Base-by-base conservation (phyloP, 1,284 basidiomycete genomes). In the Cryptococcus amylolentus region DNA sequence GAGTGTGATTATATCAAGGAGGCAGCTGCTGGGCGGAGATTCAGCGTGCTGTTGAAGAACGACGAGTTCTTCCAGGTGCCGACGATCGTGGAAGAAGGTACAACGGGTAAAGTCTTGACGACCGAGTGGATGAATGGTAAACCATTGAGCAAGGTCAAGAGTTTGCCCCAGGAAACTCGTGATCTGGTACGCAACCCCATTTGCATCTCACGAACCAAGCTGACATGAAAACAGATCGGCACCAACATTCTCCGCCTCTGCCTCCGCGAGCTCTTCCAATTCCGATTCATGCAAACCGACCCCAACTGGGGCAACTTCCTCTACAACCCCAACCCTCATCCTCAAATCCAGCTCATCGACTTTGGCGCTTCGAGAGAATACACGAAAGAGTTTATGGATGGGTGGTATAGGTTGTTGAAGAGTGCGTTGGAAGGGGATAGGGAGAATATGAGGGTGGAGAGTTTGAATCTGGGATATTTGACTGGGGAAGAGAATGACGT, bases 231-330 rank as follows among this genome's bases (percentile, higher is more conserved):
- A 13, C 18, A 95, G 89, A 95, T 98, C 68, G 91, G 92, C 2
- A 79, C 82, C 2, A 82, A 86, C 51, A 84, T 97, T 52, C 81
- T 98, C 50, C 87, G 91, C 51, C 82, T 98, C 3, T 96, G 92
- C 68, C 80, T 98, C 42, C 85, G 84, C 56, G 95, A 98, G 73
- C 83, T 98, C 13, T 96, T 98, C 77, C 81, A 86, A 57, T 96
- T 94, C 79, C 81, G 89, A 26, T 80, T 89, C 47, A 98, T 98
- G 96, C 96, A 98, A 77, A 98, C 95, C 0, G 95, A 98, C 75
- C 95, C 96, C 1, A 98, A 99, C 72, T 98, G 91, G 89, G 90
- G 89, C 23, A 98, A 98, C 76, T 98, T 98, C 79, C 79, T 99
- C 28, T 98, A 88, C 85, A 70, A 62, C 9, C 39, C 35, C 5